These are phyloP conservation scores for Mixia osmundae DNA, from an alignment of 1,284 basidiomycete genomes.

Conservation along the genomic window DNA sequence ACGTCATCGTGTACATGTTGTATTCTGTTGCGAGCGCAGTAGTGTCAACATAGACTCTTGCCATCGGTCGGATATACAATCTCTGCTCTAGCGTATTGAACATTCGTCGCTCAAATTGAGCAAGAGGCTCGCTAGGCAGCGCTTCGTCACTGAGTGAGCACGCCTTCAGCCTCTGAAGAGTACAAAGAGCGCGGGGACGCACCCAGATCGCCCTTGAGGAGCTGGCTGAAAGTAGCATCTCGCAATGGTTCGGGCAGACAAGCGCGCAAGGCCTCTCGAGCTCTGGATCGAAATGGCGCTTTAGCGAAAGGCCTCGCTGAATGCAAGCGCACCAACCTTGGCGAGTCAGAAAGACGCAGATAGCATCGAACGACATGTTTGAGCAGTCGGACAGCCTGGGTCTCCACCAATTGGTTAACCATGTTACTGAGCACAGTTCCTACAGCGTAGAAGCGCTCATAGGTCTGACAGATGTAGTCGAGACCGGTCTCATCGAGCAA, in stretches of 20 bases:
- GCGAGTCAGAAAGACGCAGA: conserved; percentile 80
- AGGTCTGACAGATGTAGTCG: conserved; percentile 97
- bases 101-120: conserved; percentile 54
- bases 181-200: conserved; percentile 25
- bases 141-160: conserved; percentile 20
- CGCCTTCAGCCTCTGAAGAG: neutral
- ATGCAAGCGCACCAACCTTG: conserved; percentile 35
- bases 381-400: conserved; percentile 80
- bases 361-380: conserved; percentile 99
- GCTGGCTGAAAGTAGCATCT: conserved; percentile 64
- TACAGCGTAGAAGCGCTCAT: conserved; percentile 97
- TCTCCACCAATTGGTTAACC: conserved; percentile 91
- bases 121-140: conserved; percentile 81
- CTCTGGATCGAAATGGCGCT: conserved; percentile 29
- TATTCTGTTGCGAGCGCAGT: too few species aligned
- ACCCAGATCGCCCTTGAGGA: conserved; percentile 63
- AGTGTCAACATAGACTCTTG: too few species aligned
- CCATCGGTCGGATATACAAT: too few species aligned
- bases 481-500: conserved; percentile 91
- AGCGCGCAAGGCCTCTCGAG: conserved; percentile 80
- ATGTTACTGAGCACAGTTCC: conserved; percentile 96
- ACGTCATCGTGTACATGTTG: too few species aligned
- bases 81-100: too few species aligned
- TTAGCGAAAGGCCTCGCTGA: neutral
- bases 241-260: conserved; percentile 91